These are phyloP conservation scores for Erodium moschatum DNA, from an alignment of 441 rosid species.

Conservation along the genomic window DNA sequence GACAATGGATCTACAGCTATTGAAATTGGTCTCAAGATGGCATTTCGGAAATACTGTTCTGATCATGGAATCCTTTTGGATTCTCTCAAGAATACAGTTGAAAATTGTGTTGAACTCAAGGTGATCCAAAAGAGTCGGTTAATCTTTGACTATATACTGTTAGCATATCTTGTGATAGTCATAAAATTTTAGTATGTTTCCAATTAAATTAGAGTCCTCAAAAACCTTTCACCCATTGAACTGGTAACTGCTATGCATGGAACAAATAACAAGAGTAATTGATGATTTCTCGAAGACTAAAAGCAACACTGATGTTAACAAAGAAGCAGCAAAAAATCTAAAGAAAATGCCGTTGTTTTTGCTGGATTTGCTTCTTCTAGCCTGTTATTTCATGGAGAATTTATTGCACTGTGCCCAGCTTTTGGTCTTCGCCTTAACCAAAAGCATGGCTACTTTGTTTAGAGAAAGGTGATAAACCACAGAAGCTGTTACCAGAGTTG, in stretches of 20 bases:
- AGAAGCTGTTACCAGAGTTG: too few species aligned
- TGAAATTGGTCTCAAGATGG: conserved; percentile 94
- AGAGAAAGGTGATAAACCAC: too few species aligned
- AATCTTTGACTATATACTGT: conserved; percentile 4
- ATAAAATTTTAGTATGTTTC: not conserved
- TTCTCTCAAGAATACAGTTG: conserved; percentile 23
- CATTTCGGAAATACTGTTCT: conserved; percentile 65
- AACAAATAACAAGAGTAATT: too few species aligned
- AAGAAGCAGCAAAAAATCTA: too few species aligned
- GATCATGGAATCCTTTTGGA: conserved; percentile 42
- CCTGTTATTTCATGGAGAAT: too few species aligned
- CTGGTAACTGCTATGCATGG: not conserved
- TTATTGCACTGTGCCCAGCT: too few species aligned
- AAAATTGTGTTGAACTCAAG: conserved; percentile 41
- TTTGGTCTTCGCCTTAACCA: too few species aligned
- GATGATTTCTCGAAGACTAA: too few species aligned
- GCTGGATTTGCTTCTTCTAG: too few species aligned
- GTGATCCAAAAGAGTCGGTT: conserved; percentile 28
- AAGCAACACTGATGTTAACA: too few species aligned
- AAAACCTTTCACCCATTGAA: not conserved
- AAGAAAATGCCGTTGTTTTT: too few species aligned
- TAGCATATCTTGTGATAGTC: conserved; percentile 4
- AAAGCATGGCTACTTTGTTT: too few species aligned
- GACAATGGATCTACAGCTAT: conserved; percentile 93
- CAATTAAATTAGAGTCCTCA: not conserved